These are phyloP conservation scores for Candida nemodendra DNA, from an alignment of 805 yeast species.

Conservation along the genomic window DNA sequence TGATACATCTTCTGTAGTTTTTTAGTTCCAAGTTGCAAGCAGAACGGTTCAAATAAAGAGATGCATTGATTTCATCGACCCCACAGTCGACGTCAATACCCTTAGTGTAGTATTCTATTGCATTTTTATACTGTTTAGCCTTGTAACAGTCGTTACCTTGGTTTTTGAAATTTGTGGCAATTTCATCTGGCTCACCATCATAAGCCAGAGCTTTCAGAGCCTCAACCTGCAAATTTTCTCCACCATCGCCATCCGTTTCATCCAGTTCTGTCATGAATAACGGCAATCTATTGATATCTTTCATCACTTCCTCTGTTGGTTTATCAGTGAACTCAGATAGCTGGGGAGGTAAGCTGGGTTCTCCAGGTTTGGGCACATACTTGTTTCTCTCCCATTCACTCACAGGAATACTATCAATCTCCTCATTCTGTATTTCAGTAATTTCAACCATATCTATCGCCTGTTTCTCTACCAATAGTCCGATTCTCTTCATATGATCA, in stretches of 20 bases:
- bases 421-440: conserved; percentile 25
- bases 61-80: conserved; percentile 51
- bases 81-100: conserved; percentile 73
- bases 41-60: conserved; percentile 78
- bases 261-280: conserved; percentile 91
- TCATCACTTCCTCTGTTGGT: conserved; percentile 70
- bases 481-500: too few species aligned
- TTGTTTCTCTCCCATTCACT: conserved; percentile 34
- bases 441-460: conserved; percentile 35
- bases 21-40: conserved; percentile 86
- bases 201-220: conserved; percentile 89
- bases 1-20: conserved; percentile 82
- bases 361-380: conserved; percentile 42
- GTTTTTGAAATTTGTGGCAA: conserved; percentile 83
- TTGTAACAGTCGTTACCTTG: conserved; percentile 91
- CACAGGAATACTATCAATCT: conserved; percentile 15
- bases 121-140: conserved; percentile 67
- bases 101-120: conserved; percentile 74
- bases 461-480: too few species aligned
- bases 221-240: conserved; percentile 72
- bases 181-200: conserved; percentile 93
- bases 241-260: conserved; percentile 73
- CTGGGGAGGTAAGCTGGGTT: conserved; percentile 82
- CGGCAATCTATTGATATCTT: conserved; percentile 80
- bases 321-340: conserved; percentile 61